Percentiles rank a stretch among this genome's conserved stretches.
Evolutionary conservation across 495 filamentous ascomycete genomes (phyloP).

Genomic region (Rostrohypoxylon terebratum): DNA sequence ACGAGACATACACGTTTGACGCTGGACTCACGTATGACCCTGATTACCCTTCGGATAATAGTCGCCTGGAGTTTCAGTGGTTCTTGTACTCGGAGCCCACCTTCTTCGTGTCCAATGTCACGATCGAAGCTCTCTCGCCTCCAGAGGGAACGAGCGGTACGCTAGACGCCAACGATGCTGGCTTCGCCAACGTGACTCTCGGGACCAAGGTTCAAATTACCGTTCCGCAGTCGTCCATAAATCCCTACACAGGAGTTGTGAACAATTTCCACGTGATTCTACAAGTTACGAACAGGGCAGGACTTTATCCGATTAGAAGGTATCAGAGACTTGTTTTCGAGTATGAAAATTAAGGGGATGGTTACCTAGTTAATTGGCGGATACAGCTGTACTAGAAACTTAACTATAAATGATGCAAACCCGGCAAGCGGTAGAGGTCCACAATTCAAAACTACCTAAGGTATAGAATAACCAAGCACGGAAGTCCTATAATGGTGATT

Average conservation of each 20-base stretch:
- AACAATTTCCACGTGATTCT: constrained; percentile 7
- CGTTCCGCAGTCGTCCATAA: neutral
- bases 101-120: neutral
- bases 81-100: neutral
- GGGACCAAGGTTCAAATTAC: constrained; percentile 7
- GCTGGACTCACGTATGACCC: constrained; percentile 8
- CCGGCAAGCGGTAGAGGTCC: too few species aligned
- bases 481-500: too few species aligned
- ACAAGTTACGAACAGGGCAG: constrained; percentile 1
- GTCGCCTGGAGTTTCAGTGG: constrained; percentile 9
- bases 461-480: too few species aligned
- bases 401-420: neutral
- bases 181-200: constrained; percentile 5
- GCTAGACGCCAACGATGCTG: neutral
- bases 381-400: neutral
- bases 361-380: neutral
- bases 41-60: neutral
- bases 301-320: constrained; percentile 6
- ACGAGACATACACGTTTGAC: constrained; percentile 7
- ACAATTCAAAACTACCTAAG: too few species aligned
- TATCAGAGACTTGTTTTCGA: constrained; percentile 8
- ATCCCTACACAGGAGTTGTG: neutral
- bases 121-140: neutral
- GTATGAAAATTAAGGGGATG: neutral
- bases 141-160: neutral